Evolutionary conservation across 371 early-diverging fungal genomes (phyloP), one percentile per base, ranked within the genome.

Genomic region (Neoconidiobolus thromboides): DNA sequence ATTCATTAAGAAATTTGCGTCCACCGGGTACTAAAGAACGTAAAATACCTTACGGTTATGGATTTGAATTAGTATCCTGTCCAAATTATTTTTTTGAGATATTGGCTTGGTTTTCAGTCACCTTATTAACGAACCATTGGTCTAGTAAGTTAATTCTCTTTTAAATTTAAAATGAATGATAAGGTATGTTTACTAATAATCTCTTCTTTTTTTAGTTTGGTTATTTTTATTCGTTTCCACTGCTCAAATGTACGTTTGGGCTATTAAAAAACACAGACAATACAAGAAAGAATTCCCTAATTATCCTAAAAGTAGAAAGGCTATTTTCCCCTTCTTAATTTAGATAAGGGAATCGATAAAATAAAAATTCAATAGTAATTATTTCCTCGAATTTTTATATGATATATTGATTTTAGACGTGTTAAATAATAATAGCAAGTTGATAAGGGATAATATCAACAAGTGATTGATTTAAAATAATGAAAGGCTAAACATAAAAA

Each of bases 191-290:
- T 38, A 26, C n/a, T 55, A 41, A 43, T 52, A 43, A 47, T 7
- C 14, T 41, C 37, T 46, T 52, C 10, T 36, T 41, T 59, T 62
- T 48, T 61, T 72, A 70, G 82, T 87, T 5, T 76, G 79, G 65
- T 63, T 91, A 53, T 96, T 96, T 69, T 74, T 82, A 60, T 68
- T 78, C 36, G 86, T 89, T 46, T 87, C 88, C 36, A 78, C 83
- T 37, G 87, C 71, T 47, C 93, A 93, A 71, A 93, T 95, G 90
- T 87, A 84, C 66, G 41, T 87, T n/a, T 96, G 96, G 96, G 95
- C 96, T 3, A 67, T 89, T 64, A 93, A 94, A 78, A 96, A 96
- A 77, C 94, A 94, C 76, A 81, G 80, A 68, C 76, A 77, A 49
- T 96, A 96, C 71, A 74, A 67, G 59, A 87, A 86, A 63, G 96